Percentiles rank a stretch among this genome's conserved stretches.
Evolutionary conservation across 2,329 filamentous ascomycete genomes (phyloP).

Genomic region (Lachnellula willkommii): DNA sequence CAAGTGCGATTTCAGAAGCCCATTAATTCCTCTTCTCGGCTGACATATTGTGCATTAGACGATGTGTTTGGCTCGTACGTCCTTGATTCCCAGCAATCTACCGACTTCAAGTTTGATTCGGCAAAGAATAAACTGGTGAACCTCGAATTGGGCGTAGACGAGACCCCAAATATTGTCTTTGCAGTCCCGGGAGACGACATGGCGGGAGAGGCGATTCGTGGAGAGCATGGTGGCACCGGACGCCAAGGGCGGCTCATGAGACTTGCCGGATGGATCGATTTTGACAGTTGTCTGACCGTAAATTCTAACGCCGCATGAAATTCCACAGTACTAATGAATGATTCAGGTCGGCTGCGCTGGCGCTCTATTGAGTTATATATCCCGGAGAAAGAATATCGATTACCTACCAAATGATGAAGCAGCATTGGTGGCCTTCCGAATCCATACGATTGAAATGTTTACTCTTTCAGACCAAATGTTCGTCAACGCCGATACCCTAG

Average conservation of each 20-base stretch:
- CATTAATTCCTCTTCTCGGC: neutral
- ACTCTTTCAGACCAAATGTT: conserved; percentile 64
- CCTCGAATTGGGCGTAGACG: conserved; percentile 43
- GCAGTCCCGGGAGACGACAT: conserved; percentile 52
- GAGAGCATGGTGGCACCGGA: conserved; percentile 40
- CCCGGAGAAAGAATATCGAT: conserved; percentile 59
- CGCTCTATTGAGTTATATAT: conserved; percentile 75
- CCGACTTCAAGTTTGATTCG: conserved; percentile 65
- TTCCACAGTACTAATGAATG: conserved; percentile 4
- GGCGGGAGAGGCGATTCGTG: conserved; percentile 9
- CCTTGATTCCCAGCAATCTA: conserved; percentile 62
- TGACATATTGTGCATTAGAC: conserved; percentile 25
- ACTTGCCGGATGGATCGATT: conserved; percentile 64
- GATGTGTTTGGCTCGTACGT: conserved; percentile 39
- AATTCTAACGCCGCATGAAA: conserved; percentile 14
- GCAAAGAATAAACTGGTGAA: conserved; percentile 62
- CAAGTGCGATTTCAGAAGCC: conserved; percentile 17
- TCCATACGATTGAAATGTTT: conserved; percentile 69
- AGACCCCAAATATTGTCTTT: conserved; percentile 50
- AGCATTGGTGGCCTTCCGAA: conserved; percentile 49
- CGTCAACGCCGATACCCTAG: conserved; percentile 72
- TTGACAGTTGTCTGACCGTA: conserved; percentile 68
- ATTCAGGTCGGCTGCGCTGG: conserved; percentile 69
- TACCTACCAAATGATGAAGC: conserved; percentile 56
- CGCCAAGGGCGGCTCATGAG: conserved; percentile 61